These are phyloP conservation scores for Dryadomyces quercivorus DNA, from an alignment of 2,329 filamentous ascomycete species.

Conservation along the genomic window DNA sequence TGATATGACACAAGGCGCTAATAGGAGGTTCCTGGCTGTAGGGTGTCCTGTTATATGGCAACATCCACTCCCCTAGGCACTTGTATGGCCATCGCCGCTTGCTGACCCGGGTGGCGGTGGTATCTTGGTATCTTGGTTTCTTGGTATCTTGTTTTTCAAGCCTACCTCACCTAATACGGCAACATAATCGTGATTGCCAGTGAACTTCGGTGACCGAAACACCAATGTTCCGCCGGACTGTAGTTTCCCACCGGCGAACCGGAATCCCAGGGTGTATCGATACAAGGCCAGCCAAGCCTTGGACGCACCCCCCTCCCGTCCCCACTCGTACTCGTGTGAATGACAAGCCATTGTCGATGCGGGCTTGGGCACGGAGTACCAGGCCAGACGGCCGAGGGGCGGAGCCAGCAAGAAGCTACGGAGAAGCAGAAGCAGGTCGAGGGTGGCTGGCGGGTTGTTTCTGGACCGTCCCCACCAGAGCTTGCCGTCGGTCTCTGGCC, in stretches of 20 bases:
- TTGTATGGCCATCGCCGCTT: neutral
- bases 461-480: neutral
- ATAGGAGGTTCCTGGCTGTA: neutral
- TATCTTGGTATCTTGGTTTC: too few relatives aligned
- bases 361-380: neutral
- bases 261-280: slow-evolving; percentile 16
- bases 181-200: slow-evolving; percentile 24
- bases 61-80: neutral
- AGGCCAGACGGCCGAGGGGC: neutral
- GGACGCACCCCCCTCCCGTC: neutral
- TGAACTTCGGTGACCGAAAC: slow-evolving; percentile 33
- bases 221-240: slow-evolving; percentile 22
- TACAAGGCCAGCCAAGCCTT: slow-evolving; percentile 4
- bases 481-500: neutral
- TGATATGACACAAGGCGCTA: too few relatives aligned
- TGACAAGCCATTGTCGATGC: neutral
- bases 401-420: neutral
- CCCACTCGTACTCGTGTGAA: neutral
- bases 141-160: too few relatives aligned
- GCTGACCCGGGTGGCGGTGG: neutral
- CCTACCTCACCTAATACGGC: slow-evolving; percentile 20
- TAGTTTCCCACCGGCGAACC: slow-evolving; percentile 18
- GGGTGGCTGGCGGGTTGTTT: slow-evolving; percentile 14
- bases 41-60: neutral
- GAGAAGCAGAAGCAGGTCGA: neutral